These are phyloP conservation scores for Thelonectria rubi DNA, from an alignment of 2,329 filamentous ascomycete genomes.

Conservation along the genomic window DNA sequence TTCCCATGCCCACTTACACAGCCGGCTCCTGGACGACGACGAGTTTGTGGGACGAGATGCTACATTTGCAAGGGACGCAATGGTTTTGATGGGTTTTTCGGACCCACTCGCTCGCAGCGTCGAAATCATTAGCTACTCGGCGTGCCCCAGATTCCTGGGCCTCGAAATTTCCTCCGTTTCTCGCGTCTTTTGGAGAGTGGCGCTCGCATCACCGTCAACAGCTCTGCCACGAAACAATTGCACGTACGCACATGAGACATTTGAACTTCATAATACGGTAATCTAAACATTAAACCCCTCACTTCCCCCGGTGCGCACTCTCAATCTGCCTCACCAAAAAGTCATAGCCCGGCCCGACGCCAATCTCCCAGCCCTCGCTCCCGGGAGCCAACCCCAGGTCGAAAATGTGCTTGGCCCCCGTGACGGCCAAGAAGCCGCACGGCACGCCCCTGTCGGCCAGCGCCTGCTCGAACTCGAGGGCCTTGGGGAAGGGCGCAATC, in stretches of 20 bases:
- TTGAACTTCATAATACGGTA: background rate
- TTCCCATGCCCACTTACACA: background rate
- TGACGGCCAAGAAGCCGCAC: constrained; percentile 28
- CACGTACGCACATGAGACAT: background rate
- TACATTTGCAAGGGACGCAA: background rate
- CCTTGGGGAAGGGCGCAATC: constrained; percentile 30
- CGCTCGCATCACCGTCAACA: too few species aligned
- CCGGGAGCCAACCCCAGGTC: constrained; percentile 29
- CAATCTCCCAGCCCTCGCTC: constrained; percentile 27
- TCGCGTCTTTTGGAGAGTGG: background rate
- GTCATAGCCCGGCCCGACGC: constrained; percentile 31
- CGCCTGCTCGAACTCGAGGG: constrained; percentile 23
- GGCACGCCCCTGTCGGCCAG: constrained; percentile 11
- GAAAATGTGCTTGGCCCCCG: constrained; percentile 32
- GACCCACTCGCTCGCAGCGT: constrained; percentile 1
- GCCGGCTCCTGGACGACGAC: background rate
- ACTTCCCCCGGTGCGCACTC: background rate
- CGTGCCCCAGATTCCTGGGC: background rate
- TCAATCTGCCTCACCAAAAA: constrained; percentile 29
- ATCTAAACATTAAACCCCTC: too few species aligned
- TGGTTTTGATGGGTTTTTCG: background rate
- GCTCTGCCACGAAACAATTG: too few species aligned
- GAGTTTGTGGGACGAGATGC: too few species aligned
- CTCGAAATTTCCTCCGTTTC: background rate
- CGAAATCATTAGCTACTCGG: constrained; percentile 14